phyloP scores from a whole-genome alignment of 495 filamentous ascomycete species.

The Choiromyces venosus region DNA sequence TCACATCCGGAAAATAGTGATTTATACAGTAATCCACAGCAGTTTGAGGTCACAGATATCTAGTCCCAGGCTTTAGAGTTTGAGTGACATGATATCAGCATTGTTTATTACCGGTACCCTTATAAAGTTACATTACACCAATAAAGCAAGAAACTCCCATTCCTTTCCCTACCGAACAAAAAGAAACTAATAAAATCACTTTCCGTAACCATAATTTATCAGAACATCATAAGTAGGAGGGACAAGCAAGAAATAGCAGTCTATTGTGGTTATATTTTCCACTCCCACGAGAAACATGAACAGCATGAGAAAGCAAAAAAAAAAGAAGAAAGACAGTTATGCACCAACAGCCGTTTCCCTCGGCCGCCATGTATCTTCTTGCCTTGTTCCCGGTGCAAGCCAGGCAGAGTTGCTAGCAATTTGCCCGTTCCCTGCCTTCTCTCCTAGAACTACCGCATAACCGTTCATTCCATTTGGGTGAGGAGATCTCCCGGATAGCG shows the following conservation, averaged over 20 bases:
- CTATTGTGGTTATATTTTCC: background rate
- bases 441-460: slow-evolving; percentile 50
- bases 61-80: background rate
- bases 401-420: slow-evolving; percentile 45
- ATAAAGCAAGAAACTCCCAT: background rate
- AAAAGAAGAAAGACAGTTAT: slow-evolving; percentile 3
- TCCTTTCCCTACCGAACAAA: background rate
- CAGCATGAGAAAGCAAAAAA: background rate
- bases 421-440: slow-evolving; percentile 56
- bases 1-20: background rate
- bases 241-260: background rate
- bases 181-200: background rate
- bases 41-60: background rate
- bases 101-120: background rate
- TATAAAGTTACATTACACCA: background rate
- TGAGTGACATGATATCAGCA: background rate
- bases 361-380: slow-evolving; percentile 74
- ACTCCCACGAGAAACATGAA: background rate
- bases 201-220: background rate
- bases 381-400: slow-evolving; percentile 67
- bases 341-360: slow-evolving; percentile 46
- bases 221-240: background rate
- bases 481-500: slow-evolving; percentile 42
- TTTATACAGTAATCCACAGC: background rate
- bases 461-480: slow-evolving; percentile 57